A percentile compares a stretch with the other conserved stretches of the same genome.
Conservation (phyloP, 352 stramenopile genomes). For the Phytophthora constricta region DNA sequence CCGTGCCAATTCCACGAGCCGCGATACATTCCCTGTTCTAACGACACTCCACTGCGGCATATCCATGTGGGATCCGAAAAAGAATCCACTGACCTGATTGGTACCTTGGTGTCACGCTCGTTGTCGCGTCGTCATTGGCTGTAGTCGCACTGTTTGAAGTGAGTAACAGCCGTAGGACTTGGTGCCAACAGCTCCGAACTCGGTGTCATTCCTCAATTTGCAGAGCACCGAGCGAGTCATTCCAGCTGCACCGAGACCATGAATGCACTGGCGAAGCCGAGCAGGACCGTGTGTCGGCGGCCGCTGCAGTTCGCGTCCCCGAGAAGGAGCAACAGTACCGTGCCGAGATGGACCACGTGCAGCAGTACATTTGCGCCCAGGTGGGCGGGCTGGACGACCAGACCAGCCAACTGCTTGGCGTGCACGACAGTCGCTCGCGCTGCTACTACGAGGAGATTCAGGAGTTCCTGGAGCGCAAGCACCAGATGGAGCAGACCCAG, state of each 20-base stretch:
- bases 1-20: no score
- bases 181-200: constrained; percentile 1
- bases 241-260: constrained; percentile 11
- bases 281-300: constrained; percentile 22
- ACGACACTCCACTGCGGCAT: constrained; percentile 7
- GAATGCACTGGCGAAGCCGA: neutral
- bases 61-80: constrained; percentile 34
- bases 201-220: constrained; percentile 38
- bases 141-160: constrained; percentile 30
- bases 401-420: constrained; percentile 42
- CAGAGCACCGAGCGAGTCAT: constrained; percentile 18
- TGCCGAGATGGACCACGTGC: constrained; percentile 57
- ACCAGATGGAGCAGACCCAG: constrained; percentile 38
- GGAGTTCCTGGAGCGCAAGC: constrained; percentile 55
- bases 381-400: constrained; percentile 46
- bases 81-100: constrained; percentile 35
- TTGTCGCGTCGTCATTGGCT: constrained; percentile 30
- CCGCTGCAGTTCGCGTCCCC: constrained; percentile 44
- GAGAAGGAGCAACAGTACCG: constrained; percentile 49
- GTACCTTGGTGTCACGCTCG: constrained; percentile 25
- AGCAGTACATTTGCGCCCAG: constrained; percentile 55
- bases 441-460: constrained; percentile 68
- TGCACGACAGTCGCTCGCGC: constrained; percentile 57
- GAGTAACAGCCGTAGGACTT: constrained; percentile 38
- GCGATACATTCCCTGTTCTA: neutral